These are phyloP conservation scores for Solanum paucissectum DNA, from an alignment of 257 asterid genomes.

Conservation along the genomic window DNA sequence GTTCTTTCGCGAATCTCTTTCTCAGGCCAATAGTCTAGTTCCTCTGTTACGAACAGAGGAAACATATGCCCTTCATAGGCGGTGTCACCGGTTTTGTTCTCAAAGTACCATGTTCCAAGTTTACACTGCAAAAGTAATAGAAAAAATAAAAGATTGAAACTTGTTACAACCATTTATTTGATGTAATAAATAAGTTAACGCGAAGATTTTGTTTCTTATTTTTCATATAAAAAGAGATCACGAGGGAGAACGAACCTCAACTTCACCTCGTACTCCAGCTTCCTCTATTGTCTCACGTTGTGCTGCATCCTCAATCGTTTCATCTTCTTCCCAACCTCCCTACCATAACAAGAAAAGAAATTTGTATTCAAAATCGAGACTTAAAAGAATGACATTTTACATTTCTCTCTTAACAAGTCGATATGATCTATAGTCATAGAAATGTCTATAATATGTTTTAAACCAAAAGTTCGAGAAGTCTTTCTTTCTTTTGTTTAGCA, in stretches of 20 bases:
- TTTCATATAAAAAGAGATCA: neutral
- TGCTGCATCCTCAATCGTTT: conserved; percentile 60
- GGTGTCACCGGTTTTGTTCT: conserved; percentile 41
- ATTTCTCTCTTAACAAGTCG: neutral
- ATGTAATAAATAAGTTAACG: neutral
- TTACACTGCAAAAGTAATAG: conserved; percentile 21
- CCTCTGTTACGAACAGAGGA: conserved; percentile 59
- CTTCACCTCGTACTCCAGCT: conserved; percentile 86
- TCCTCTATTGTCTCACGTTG: conserved; percentile 84
- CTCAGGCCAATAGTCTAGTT: conserved; percentile 87
- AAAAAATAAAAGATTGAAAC: neutral
- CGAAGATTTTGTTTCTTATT: neutral
- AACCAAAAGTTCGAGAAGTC: neutral
- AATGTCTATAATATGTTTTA: neutral
- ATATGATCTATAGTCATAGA: neutral
- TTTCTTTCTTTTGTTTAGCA: neutral
- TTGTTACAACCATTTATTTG: neutral
- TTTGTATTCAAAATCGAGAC: neutral
- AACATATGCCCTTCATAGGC: conserved; percentile 66
- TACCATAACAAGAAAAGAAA: neutral
- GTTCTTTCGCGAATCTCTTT: conserved; percentile 65
- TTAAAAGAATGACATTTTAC: neutral
- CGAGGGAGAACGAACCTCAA: conserved; percentile 42
- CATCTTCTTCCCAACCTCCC: conserved; percentile 97
- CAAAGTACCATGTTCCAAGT: conserved; percentile 67